Evolutionary conservation across 371 early-diverging fungal genomes (phyloP), one percentile per base, ranked within the genome.

Genomic region (Rhizopus sp.): DNA sequence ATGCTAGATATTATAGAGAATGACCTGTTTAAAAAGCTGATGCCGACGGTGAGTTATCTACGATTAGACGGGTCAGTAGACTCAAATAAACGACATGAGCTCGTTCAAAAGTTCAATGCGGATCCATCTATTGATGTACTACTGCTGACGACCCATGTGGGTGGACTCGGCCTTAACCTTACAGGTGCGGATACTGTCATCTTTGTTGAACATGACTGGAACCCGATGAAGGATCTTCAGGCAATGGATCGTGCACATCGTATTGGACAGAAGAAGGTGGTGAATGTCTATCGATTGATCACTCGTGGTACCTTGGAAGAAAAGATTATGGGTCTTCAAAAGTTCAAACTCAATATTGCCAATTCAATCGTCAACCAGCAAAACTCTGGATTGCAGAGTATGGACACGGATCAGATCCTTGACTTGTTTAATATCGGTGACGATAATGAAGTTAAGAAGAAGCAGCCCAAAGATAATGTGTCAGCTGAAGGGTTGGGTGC

Each of bases 201-300:
- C 33, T 98, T 99, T 85, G 97, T 98, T 12, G 99, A 99, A 73
- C 99, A 99, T 74, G 99, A 99, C 68, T 99, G 99, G 95, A 99
- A 99, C 73, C 99, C 99, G 2, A 96, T 96, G 89, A 94, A 89
- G 66, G 93, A 93, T 70, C 62, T 93, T 38, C 98, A 98, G 69
- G 99, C 99, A 4, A 98, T 97, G 99, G 99, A 97, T 66, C 89
- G 99, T 54, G 97, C 96, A 0, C 99, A 98, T 72, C 86, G 99
- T 50, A 80, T 98, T 50, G 99, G 99, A 7, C 98, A 99, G 70
- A 98, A 96, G 70, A 93, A 93, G 66, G 93, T 94, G 31, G 99
- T 99, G 53, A 98, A 94, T 73, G 97, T 96, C 2, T 95, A 93
- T 73, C 85, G 97, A 23, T 72, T 98, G 51, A 95, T 97, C 63